Evolutionary conservation across 306 rosid species (phyloP).

Genomic region (Trichosanthes cucumerina): DNA sequence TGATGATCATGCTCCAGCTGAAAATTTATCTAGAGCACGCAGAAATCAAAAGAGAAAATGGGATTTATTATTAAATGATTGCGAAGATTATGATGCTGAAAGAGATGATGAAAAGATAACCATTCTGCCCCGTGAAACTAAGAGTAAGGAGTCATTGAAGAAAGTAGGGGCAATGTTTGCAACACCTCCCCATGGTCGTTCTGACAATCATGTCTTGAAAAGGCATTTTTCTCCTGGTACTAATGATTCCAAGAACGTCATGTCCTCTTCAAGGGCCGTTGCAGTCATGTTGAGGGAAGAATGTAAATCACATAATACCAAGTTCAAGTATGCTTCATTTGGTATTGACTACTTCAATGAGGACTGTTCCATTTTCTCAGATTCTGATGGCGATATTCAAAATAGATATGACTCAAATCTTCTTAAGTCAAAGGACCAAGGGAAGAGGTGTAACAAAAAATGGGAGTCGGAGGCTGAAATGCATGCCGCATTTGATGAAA

Average conservation of each 20-base stretch:
- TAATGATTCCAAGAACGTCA: neutral
- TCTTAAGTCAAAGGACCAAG: neutral
- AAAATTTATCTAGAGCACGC: neutral
- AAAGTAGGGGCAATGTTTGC: neutral
- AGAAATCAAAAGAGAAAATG: constrained; percentile 15
- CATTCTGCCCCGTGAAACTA: neutral
- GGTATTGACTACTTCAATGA: neutral
- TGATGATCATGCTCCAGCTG: constrained; percentile 10
- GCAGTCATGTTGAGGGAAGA: neutral
- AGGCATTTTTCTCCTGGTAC: neutral
- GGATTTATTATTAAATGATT: neutral
- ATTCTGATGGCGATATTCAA: neutral
- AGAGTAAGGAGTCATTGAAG: neutral
- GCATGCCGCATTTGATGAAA: constrained; percentile 14
- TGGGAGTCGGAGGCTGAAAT: constrained; percentile 9
- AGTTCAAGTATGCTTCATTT: neutral
- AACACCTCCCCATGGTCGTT: neutral
- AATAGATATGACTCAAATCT: neutral
- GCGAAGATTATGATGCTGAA: neutral
- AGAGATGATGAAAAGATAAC: neutral
- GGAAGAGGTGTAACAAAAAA: neutral
- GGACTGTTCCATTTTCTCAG: constrained; percentile 11
- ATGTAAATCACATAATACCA: neutral
- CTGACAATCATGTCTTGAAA: neutral
- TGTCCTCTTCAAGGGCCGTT: neutral